Evolutionary conservation across 129 eudicot species (phyloP).

Genomic region (Flaveria trinervia): DNA sequence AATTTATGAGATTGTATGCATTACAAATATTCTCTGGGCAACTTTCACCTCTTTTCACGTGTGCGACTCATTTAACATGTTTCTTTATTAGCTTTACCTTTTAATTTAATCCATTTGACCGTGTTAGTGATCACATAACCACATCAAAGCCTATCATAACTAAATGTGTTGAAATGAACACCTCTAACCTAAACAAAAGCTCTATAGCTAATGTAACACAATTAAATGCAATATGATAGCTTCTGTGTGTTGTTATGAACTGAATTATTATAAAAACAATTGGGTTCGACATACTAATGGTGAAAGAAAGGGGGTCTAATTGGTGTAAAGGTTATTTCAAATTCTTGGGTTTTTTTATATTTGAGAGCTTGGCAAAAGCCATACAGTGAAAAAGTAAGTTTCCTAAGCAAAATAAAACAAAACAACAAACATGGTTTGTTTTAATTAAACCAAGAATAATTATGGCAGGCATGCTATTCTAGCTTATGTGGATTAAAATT

Average conservation of each 20-base stretch:
- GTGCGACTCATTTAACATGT: neutral
- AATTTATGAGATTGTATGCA: neutral
- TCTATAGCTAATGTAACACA: slow-evolving; percentile 4
- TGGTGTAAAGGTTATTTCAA: neutral
- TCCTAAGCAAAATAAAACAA: neutral
- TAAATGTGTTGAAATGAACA: neutral
- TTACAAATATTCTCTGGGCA: neutral
- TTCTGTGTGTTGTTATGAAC: neutral
- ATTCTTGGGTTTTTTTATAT: slow-evolving; percentile 2
- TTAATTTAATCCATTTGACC: neutral
- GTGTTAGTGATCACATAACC: neutral
- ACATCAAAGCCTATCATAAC: neutral
- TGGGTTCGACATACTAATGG: neutral
- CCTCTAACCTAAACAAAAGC: neutral
- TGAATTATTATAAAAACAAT: neutral
- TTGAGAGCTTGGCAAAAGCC: neutral
- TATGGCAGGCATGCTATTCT: slow-evolving; percentile 3
- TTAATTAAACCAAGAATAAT: neutral
- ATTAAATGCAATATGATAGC: neutral
- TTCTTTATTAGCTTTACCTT: neutral
- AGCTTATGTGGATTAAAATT: neutral
- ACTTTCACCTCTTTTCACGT: slow-evolving; percentile 1
- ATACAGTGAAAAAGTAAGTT: neutral
- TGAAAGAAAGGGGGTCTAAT: neutral
- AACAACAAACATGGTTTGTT: neutral